Evolutionary conservation across 2,329 filamentous ascomycete species (phyloP).

Genomic region (Cladosporium velox): DNA sequence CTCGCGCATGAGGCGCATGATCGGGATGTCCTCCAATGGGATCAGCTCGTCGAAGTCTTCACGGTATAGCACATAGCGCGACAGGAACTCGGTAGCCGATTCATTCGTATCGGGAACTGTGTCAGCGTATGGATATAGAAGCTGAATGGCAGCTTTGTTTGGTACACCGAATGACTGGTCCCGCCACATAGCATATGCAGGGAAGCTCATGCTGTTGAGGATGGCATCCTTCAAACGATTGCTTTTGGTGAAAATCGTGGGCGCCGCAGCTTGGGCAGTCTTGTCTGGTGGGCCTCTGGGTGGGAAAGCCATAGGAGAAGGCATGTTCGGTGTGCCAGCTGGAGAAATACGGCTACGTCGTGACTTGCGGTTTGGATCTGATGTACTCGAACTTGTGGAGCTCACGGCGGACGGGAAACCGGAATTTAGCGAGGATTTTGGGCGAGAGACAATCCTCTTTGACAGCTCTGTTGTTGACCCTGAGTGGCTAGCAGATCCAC

Average conservation of each 20-base stretch:
- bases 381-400: constrained; percentile 37
- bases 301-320: constrained; percentile 64
- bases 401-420: constrained; percentile 41
- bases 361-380: constrained; percentile 18
- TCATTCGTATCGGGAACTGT: constrained; percentile 41
- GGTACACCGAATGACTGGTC: constrained; percentile 73
- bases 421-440: constrained; percentile 37
- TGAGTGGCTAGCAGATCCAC: constrained; percentile 5
- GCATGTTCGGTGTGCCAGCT: constrained; percentile 44
- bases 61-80: constrained; percentile 63
- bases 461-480: constrained; percentile 25
- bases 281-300: constrained; percentile 66
- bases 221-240: constrained; percentile 75
- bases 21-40: constrained; percentile 63
- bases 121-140: constrained; percentile 39
- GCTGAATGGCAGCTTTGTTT: constrained; percentile 62
- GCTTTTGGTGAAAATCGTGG: constrained; percentile 71
- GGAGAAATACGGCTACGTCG: constrained; percentile 19
- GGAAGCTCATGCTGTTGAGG: constrained; percentile 72
- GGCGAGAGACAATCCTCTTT: constrained; percentile 45
- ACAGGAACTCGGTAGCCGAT: constrained; percentile 54
- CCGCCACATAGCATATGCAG: constrained; percentile 76
- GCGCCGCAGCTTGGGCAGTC: constrained; percentile 56
- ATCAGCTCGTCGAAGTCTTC: constrained; percentile 66
- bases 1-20: constrained; percentile 64